Evolutionary conservation across 306 rosid species (phyloP), one percentile per base, ranked within the genome.

Genomic region (Luffa acutangula): DNA sequence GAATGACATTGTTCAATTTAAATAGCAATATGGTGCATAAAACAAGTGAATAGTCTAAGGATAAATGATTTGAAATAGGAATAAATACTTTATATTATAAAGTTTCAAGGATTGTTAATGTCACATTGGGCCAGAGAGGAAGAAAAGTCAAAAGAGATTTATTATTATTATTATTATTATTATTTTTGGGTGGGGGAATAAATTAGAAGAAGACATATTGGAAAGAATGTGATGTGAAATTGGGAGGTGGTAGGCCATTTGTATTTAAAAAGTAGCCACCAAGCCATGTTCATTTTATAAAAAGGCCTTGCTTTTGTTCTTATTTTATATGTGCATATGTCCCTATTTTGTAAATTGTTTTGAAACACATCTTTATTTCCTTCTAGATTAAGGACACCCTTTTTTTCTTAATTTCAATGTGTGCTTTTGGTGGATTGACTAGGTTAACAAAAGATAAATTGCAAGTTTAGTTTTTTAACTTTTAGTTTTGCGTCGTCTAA

Each of bases 211-310:
- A 45, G 18, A 46, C 8, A 46, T 46, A 72, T 72, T 46, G 42
- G 57, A 43, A 71, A 3, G 39, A 43, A 41, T 42, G 76, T 70
- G 76, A 70, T 42, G 76, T 43, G 76, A 42, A 20, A 43, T 42
- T 11, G 37, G 77, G 57, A 71, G 37, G 56, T 72, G 77, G 77
- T 45, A 48, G 77, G 77, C 20, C 58, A 72, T 46, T 72, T 72
- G 58, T 48, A 72, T 48, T 48, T 71, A 66, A 66, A 36, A 72
- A 72, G 8, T 1, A 6, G 9, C 25, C 59, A 43, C 76, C 76
- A 48, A 72, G 37, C 59, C 58, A 46, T 72, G 21, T 72, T 72
- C 77, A 72, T 48, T 71, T 70, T 70, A 0, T 10, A 20, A 37
- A 65, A 65, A 70, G 39, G 18, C 6, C n/a, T 71, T 70, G 76